Evolutionary conservation across 129 eudicot species (phyloP), one percentile per base, ranked within the genome.

Genomic region (Arctium minus): DNA sequence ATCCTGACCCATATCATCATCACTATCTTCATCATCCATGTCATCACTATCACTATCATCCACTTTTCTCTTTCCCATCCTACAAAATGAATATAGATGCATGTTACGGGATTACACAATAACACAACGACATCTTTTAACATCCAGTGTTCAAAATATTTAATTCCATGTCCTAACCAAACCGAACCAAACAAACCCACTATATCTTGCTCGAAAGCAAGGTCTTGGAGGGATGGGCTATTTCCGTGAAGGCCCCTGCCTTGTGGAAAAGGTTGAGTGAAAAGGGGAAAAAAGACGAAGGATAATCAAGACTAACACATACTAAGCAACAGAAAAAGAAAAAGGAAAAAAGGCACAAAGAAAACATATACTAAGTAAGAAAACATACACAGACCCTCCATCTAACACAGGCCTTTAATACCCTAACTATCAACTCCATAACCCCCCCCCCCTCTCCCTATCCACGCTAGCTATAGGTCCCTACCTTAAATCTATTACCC

Each of bases 31-130:
- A 81, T 87, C 92, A 79, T 87, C 94, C 53, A 77, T 76, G 80
- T 91, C 91, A 50, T 91, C 94, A 79, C 91, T 92, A 83, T 96
- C 99, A 87, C 93, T 96, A 32, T 89, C 97, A 81, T 81, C 95
- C 78, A 90, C 39, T 85, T 85, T 92, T 77, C 97, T 87, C 97
- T 96, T 96, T 60, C 98, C 99, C 93, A 82, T 85, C 99, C 98
- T 95, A 79, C 75, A 73, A 73, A 80, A 76, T 42, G 33, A 78
- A 22, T 30, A 48, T n/a, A 74, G 11, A 70, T 73, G 44, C 53
- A 73, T 64, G 72, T 84, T 73, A 79, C 22, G 4, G 2, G 36
- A 12, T 40, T 35, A 2, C 56, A 39, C 3, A 78, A 12, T 40
- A 27, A 2, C 56, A 39, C 3, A 78, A 72, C 12, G 6, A 10